These are phyloP conservation scores for Keithomyces neogunnii DNA, from an alignment of 2,329 filamentous ascomycete genomes.

Conservation along the genomic window DNA sequence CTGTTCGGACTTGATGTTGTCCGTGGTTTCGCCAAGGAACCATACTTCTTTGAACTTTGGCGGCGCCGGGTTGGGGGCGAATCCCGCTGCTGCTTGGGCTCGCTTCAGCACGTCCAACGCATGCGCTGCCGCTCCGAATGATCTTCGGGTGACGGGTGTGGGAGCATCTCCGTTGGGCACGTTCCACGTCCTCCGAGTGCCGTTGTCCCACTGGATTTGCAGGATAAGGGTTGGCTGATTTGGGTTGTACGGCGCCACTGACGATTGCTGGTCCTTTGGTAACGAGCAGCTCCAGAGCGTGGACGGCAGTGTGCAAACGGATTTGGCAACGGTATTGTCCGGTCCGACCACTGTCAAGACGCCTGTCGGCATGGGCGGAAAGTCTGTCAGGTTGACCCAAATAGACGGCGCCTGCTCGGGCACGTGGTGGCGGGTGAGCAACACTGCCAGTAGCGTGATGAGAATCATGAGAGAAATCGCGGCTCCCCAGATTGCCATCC, in stretches of 20 bases:
- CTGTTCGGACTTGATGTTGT: conserved; percentile 53
- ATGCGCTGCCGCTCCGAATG: conserved; percentile 14
- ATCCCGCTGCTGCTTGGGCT: conserved; percentile 15
- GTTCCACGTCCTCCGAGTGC: conserved; percentile 43
- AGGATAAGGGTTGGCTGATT: conserved; percentile 73
- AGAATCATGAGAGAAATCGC: conserved; percentile 49
- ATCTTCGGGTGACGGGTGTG: conserved; percentile 15
- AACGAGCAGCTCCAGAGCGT: conserved; percentile 82
- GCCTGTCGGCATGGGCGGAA: conserved; percentile 79
- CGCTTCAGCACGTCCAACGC: conserved; percentile 15
- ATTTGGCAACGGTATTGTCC: conserved; percentile 53
- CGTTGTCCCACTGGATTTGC: conserved; percentile 66
- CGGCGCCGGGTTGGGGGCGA: conserved; percentile 45
- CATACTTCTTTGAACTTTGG: conserved; percentile 61
- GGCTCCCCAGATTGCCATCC: conserved; percentile 40
- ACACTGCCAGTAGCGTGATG: conserved; percentile 48
- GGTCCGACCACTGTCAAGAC: conserved; percentile 70
- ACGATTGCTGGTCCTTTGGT: conserved; percentile 66
- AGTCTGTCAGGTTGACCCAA: conserved; percentile 81
- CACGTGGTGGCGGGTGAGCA: conserved; percentile 32
- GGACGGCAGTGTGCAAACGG: conserved; percentile 61
- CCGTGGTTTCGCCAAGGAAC: conserved; percentile 82
- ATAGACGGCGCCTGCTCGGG: conserved; percentile 28
- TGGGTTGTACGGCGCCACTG: conserved; percentile 52
- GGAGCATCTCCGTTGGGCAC: conserved; percentile 30